Evolutionary conservation across 2,329 filamentous ascomycete species (phyloP).

Genomic region (Teratosphaeria destructans): DNA sequence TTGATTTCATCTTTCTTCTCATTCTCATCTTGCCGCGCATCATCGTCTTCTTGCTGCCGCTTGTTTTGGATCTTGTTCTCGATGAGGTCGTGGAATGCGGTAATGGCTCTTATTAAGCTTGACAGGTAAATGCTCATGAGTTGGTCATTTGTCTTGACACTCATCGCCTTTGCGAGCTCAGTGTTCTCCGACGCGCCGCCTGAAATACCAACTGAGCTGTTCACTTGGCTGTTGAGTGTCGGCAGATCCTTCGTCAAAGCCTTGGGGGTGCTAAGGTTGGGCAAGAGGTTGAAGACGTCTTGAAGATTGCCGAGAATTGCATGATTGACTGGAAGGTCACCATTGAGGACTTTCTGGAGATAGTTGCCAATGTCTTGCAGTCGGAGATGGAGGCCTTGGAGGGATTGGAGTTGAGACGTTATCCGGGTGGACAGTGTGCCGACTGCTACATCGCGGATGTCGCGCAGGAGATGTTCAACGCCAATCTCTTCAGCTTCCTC

Average conservation of each 20-base stretch:
- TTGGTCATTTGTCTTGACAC: conserved; percentile 98
- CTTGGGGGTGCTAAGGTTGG: conserved; percentile 80
- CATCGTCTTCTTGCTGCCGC: conserved; percentile 92
- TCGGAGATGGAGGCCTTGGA: conserved; percentile 89
- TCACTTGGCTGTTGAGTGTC: conserved; percentile 39
- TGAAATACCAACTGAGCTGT: conserved; percentile 46
- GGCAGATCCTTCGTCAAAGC: conserved; percentile 54
- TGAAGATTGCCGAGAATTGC: conserved; percentile 96
- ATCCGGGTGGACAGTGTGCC: conserved; percentile 93
- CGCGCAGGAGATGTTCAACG: conserved; percentile 91
- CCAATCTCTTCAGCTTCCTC: conserved; percentile 99
- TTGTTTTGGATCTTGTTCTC: conserved; percentile 99
- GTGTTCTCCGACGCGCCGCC: conserved; percentile 52
- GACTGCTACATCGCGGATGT: conserved; percentile 95
- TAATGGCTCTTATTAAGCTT: conserved; percentile 93
- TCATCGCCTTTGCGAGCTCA: conserved; percentile 92
- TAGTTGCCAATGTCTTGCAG: conserved; percentile 93
- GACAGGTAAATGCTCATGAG: conserved; percentile 97
- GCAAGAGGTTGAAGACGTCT: conserved; percentile 96
- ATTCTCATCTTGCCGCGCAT: conserved; percentile 60
- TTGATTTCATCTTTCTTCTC: conserved; percentile 47
- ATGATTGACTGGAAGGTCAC: conserved; percentile 89
- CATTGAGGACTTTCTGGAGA: conserved; percentile 88
- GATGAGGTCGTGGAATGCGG: conserved; percentile 96
- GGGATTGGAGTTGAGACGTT: conserved; percentile 92